A percentile compares a stretch with the other conserved stretches of the same genome.
Evolutionary conservation across 495 filamentous ascomycete species (phyloP).

Genomic region (Trichoderma asperelloides): DNA sequence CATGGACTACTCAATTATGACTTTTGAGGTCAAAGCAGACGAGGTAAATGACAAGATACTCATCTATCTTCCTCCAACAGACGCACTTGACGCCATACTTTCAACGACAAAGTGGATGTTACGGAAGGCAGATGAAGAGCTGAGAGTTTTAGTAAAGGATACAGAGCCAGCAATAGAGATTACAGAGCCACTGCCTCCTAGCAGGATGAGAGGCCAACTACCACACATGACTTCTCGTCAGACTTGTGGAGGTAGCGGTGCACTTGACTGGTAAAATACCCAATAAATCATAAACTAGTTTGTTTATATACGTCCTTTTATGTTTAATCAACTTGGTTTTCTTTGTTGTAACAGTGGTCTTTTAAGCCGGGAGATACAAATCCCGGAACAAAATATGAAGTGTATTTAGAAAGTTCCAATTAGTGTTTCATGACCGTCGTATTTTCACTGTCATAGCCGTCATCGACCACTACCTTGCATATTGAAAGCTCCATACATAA

Average conservation of each 20-base stretch:
- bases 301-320: not conserved
- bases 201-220: conserved; percentile 37
- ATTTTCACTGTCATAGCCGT: too few relatives aligned
- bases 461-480: too few relatives aligned
- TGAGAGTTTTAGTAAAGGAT: conserved; percentile 50
- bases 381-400: too few relatives aligned
- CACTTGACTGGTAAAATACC: not conserved
- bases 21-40: conserved; percentile 51
- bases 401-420: too few relatives aligned
- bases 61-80: conserved; percentile 80
- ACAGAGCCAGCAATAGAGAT: conserved; percentile 55
- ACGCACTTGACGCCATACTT: conserved; percentile 75
- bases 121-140: conserved; percentile 55
- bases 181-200: conserved; percentile 22
- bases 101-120: conserved; percentile 82
- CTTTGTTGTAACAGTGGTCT: not conserved
- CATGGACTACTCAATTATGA: conserved; percentile 68
- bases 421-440: too few relatives aligned
- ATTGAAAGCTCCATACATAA: too few relatives aligned
- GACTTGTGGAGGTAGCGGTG: conserved; percentile 34
- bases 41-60: conserved; percentile 72
- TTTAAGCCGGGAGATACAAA: too few relatives aligned
- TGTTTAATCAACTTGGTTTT: not conserved
- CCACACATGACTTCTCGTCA: conserved; percentile 27
- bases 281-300: not conserved